Conservation (phyloP, 805 yeast genomes). For the Candida insectorum region DNA sequence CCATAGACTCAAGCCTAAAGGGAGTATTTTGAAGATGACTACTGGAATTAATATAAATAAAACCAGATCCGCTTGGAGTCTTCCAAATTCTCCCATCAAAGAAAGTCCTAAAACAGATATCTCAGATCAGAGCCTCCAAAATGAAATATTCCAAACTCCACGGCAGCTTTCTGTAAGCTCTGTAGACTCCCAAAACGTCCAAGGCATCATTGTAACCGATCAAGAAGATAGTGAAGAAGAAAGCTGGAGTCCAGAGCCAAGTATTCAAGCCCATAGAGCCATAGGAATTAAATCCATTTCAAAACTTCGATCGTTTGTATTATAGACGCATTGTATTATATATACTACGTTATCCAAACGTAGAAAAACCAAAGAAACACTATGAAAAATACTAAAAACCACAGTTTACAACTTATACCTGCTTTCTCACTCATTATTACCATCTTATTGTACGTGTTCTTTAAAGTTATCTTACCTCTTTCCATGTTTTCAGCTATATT, state of each 20-base stretch:
- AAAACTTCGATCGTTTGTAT: conserved; percentile 3
- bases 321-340: too few species aligned
- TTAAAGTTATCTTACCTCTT: conserved; percentile 36
- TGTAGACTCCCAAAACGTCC: too few species aligned
- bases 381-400: conserved; percentile 37
- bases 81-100: neutral
- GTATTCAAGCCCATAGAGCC: too few species aligned
- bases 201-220: too few species aligned
- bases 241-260: too few species aligned
- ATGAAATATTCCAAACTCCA: too few species aligned
- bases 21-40: conserved; percentile 33
- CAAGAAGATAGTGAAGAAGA: too few species aligned
- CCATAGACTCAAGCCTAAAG: conserved; percentile 37
- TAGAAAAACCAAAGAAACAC: conserved; percentile 39
- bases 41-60: neutral
- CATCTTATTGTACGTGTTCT: conserved; percentile 42
- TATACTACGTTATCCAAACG: conserved; percentile 33
- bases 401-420: conserved; percentile 44
- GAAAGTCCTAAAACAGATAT: too few species aligned
- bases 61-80: neutral
- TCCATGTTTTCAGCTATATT: conserved; percentile 39
- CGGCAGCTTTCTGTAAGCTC: too few species aligned
- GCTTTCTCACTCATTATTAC: conserved; percentile 44
- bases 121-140: too few species aligned
- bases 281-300: conserved; percentile 1